Conservation (phyloP, 2,329 filamentous ascomycete species). For the Decorospora gaudefroyi region DNA sequence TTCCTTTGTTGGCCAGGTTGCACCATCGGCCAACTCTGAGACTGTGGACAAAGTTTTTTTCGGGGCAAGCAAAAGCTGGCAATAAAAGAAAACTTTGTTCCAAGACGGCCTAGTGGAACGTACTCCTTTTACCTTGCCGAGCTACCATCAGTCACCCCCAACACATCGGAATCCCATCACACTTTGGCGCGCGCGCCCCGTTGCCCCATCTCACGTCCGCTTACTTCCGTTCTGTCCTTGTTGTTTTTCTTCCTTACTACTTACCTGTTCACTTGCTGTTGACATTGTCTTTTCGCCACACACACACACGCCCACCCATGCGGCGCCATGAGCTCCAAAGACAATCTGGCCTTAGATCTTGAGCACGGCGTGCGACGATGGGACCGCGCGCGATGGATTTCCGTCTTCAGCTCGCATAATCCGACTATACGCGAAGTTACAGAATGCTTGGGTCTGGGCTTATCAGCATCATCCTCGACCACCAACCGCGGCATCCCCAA, state of each 20-base stretch:
- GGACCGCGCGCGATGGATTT: slow-evolving; percentile 44
- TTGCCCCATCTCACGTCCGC: slow-evolving; percentile 26
- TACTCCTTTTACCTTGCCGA: slow-evolving; percentile 39
- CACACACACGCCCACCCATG: too few species aligned
- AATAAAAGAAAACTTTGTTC: slow-evolving; percentile 35
- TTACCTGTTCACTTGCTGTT: slow-evolving; percentile 3
- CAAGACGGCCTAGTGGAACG: slow-evolving; percentile 34
- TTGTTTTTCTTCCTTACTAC: slow-evolving; percentile 13
- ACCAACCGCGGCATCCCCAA: slow-evolving; percentile 47
- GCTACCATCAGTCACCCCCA: slow-evolving; percentile 23
- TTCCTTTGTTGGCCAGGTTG: slow-evolving; percentile 21
- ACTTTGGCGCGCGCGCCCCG: slow-evolving; percentile 28
- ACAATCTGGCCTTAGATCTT: slow-evolving; percentile 38
- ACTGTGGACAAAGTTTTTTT: slow-evolving; percentile 32
- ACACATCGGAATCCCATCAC: slow-evolving; percentile 22
- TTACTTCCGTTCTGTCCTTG: slow-evolving; percentile 14
- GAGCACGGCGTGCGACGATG: slow-evolving; percentile 42
- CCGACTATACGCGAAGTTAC: slow-evolving; percentile 48
- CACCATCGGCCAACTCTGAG: slow-evolving; percentile 32
- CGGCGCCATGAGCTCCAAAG: slow-evolving; percentile 41
- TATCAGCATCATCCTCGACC: slow-evolving; percentile 43
- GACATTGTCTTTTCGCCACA: too few species aligned
- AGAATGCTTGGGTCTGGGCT: slow-evolving; percentile 43
- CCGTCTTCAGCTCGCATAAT: slow-evolving; percentile 46
- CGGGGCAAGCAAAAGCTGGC: slow-evolving; percentile 18